Base-by-base conservation (phyloP, 2,329 filamentous ascomycete genomes). In the Parastagonospora nodorum region DNA sequence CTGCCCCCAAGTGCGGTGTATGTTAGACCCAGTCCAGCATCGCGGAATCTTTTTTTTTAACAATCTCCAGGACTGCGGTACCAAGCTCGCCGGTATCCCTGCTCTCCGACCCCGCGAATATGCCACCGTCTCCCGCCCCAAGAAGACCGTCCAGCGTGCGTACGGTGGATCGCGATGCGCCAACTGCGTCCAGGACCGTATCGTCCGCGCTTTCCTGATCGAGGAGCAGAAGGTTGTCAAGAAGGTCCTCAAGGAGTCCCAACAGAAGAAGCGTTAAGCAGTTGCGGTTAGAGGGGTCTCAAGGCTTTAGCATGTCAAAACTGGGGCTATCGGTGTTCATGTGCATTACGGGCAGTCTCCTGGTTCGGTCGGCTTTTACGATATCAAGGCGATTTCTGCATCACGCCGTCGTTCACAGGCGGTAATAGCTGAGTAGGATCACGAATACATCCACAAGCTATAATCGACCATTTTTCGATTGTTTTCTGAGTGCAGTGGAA, bases 161-260 rank as follows among this genome's bases (percentile, higher is more conserved):
- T 99, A 99, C 80, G 70, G 94, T 79, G 94, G 94, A 76, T 97
- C 92, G 74, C 90, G 94, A 86, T 99, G 94, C 85, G 92, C 89
- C 77, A 94, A 91, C 86, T 99, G 94, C 81, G 94, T 99, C 71
- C 92, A 93, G 80, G 94, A 99, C 84, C 89, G 94, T 72, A 90
- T 99, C 70, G 91, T 97, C 71, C 91, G 94, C 72, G 94, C 94
- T 63, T 99, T 99, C 88, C 83, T 99, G 79, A 97, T 99, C 68
- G 95, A 99, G 85, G 94, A 99, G 88, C 94, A 99, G 86, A 99
- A 99, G 90, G 97, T 99, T 74, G 94, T 99, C 82, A 99, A 99
- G 92, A 99, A 99, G 90, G 94, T 99, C 74, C 87, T 97, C 78
- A 97, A 97, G 89, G 93, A 97, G 86, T 86, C 84, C 61, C 90